phyloP scores from a whole-genome alignment of 2,329 filamentous ascomycete genomes.

The Cytospora schulzeri region DNA sequence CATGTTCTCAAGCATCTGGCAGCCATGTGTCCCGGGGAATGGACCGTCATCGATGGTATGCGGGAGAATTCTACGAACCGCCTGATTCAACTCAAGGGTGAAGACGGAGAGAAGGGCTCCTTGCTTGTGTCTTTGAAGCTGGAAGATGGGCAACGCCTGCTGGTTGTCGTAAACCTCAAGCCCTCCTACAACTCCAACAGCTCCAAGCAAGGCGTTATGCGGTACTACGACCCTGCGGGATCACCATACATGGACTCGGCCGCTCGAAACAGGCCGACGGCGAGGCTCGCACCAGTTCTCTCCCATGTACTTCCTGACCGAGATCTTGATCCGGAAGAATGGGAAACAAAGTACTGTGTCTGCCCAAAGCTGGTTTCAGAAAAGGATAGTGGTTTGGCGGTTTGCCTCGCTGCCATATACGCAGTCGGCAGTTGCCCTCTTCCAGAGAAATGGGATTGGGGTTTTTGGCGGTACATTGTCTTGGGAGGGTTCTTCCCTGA shows the following conservation, averaged over 20 bases:
- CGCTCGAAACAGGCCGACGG: neutral
- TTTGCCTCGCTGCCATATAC: constrained; percentile 18
- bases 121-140: constrained; percentile 1
- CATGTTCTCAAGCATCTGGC: constrained; percentile 13
- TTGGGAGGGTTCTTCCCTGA: constrained; percentile 7
- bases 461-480: constrained; percentile 10
- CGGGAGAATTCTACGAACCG: neutral
- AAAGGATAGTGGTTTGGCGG: neutral
- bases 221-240: constrained; percentile 7
- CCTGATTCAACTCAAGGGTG: neutral
- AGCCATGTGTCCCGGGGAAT: neutral
- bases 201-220: neutral
- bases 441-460: constrained; percentile 12
- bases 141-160: neutral
- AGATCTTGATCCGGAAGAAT: neutral
- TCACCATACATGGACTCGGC: neutral
- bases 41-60: constrained; percentile 8
- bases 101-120: neutral
- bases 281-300: neutral
- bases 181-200: neutral
- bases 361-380: constrained; percentile 10
- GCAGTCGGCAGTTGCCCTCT: constrained; percentile 10
- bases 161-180: constrained; percentile 7
- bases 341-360: constrained; percentile 11
- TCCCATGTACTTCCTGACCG: constrained; percentile 1